phyloP scores from a whole-genome alignment of 495 filamentous ascomycete genomes.

The Hypoxylon fragiforme region DNA sequence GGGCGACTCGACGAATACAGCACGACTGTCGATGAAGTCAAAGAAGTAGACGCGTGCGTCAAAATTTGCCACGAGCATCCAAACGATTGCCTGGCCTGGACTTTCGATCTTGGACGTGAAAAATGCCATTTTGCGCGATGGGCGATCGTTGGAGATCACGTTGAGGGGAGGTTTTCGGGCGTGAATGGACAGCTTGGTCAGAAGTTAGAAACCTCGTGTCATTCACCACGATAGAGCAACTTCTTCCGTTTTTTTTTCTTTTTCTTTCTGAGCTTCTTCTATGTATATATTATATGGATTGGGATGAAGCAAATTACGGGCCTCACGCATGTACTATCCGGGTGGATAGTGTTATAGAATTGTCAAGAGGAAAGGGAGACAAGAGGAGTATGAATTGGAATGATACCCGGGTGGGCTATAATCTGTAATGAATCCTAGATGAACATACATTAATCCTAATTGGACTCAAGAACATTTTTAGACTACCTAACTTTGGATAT shows the following conservation, averaged over 20 bases:
- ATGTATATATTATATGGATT: constrained; percentile 23
- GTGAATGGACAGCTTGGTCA: constrained; percentile 35
- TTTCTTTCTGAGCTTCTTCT: constrained; percentile 5
- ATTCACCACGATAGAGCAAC: constrained; percentile 5
- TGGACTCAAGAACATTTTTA: not conserved
- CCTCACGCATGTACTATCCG: constrained; percentile 10
- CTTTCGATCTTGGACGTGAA: constrained; percentile 38
- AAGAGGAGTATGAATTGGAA: constrained; percentile 27
- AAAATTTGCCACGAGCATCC: constrained; percentile 35
- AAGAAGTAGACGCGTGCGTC: constrained; percentile 36
- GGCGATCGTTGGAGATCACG: constrained; percentile 46
- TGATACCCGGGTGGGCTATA: constrained; percentile 34
- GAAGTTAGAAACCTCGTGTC: constrained; percentile 31
- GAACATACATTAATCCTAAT: constrained; percentile 19
- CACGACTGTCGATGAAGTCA: constrained; percentile 36
- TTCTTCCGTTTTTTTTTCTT: not conserved
- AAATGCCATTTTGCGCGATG: constrained; percentile 46
- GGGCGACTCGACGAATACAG: constrained; percentile 40
- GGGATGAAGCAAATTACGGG: constrained; percentile 14
- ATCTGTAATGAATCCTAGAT: constrained; percentile 26
- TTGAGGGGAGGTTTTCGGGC: constrained; percentile 39
- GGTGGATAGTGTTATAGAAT: constrained; percentile 22
- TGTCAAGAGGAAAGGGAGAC: constrained; percentile 1
- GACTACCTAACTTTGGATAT: not conserved
- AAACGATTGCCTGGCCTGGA: constrained; percentile 48